phyloP scores from a whole-genome alignment of 2,329 filamentous ascomycete genomes.

The Cyphellophora attinorum region DNA sequence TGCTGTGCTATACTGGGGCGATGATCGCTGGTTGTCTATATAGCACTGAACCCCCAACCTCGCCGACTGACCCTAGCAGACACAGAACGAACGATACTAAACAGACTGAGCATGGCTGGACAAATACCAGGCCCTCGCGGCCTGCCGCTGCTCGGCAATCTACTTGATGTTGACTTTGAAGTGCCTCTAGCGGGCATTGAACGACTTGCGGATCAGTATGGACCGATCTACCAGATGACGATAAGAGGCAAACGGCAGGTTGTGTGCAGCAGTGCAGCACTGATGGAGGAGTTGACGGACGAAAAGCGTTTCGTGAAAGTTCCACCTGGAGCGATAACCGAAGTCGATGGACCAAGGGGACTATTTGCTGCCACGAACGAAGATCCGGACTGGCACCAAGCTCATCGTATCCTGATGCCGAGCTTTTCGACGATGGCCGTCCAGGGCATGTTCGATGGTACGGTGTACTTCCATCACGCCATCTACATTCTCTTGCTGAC shows the following conservation, averaged over 20 bases:
- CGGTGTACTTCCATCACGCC: too few relatives aligned
- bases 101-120: too few relatives aligned
- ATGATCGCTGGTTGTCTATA: too few relatives aligned
- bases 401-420: slow-evolving; percentile 40
- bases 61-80: too few relatives aligned
- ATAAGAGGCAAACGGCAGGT: background rate
- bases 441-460: slow-evolving; percentile 28
- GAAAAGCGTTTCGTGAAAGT: slow-evolving; percentile 58
- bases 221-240: slow-evolving; percentile 23
- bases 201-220: slow-evolving; percentile 38
- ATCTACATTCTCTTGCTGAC: slow-evolving; percentile 5
- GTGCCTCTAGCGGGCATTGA: slow-evolving; percentile 43
- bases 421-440: slow-evolving; percentile 38
- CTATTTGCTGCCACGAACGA: slow-evolving; percentile 50
- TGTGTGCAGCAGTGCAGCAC: slow-evolving; percentile 26
- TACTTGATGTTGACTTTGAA: slow-evolving; percentile 39
- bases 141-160: slow-evolving; percentile 42
- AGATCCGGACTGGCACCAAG: slow-evolving; percentile 54
- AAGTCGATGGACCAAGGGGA: slow-evolving; percentile 60
- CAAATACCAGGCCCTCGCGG: slow-evolving; percentile 44
- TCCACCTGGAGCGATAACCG: slow-evolving; percentile 38
- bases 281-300: slow-evolving; percentile 56
- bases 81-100: too few relatives aligned
- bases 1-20: too few relatives aligned
- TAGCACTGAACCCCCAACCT: too few relatives aligned